Evolutionary conservation across 2,329 filamentous ascomycete genomes (phyloP), one percentile per base, ranked within the genome.

Genomic region (Bisporella sp.): DNA sequence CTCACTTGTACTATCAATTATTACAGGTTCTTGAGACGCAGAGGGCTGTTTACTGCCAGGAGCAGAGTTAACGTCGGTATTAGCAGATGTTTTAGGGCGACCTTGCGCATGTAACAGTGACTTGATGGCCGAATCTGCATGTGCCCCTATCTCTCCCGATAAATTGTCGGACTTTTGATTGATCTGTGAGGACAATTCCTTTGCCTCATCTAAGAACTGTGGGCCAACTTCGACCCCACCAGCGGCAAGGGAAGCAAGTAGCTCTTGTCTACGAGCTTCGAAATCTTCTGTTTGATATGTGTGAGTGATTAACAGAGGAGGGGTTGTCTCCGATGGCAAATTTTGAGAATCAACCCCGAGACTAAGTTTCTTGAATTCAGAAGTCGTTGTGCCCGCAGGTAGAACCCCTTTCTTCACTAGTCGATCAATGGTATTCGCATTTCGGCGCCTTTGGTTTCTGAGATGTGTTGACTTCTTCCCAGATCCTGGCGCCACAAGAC

Each of bases 321-420:
- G n/a, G 35, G 35, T 9, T n/a, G 35, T 37, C 35, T 37, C 8
- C n/a, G 35, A 37, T 8, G 35, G 21, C 21, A 21, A 21, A 21
- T 21, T 37, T n/a, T 37, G 35, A 9, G n/a, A 37, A 37, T 9
- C 35, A 9, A n/a, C 35, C 35, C n/a, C 31, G 8, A 32, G 12
- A 45, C 9, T 31, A 61, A 69, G 69, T 30, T 62, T 56, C 40
- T 61, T 62, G 42, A 83, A 64, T 49, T 79, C 75, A 8, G 66
- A 62, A 41, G 78, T 69, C 46, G 72, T 74, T 5, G 80, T 79
- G 50, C 73, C 64, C 30, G 66, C 55, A 21, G 72, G 72, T 6
- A 85, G 64, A 9, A 74, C 61, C 1, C 77, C 79, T n/a, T 72
- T 64, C 13, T 70, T 63, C 57, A 83, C 80, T 6, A 84, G 68